Evolutionary conservation across 495 filamentous ascomycete species (phyloP).

Genomic region (Daldinia concentrica): DNA sequence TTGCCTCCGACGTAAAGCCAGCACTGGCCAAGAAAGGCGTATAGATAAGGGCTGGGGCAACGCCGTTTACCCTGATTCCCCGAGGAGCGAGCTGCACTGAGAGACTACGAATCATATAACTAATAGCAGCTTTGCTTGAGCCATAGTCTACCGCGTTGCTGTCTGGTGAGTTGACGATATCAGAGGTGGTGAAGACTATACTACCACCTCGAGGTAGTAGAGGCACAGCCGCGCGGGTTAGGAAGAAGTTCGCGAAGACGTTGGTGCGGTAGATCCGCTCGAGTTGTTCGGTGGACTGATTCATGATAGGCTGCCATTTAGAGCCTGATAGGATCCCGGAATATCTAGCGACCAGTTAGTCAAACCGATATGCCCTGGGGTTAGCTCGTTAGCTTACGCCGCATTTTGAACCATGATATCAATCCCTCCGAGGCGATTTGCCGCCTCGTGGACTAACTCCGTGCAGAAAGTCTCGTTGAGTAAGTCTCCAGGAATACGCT

Average conservation of each 20-base stretch:
- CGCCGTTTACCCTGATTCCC: not conserved
- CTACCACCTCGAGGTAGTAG: not conserved
- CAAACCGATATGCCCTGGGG: not conserved
- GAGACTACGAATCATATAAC: not conserved
- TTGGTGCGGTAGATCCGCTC: conserved; percentile 13
- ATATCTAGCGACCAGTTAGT: not conserved
- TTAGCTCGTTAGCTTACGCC: not conserved
- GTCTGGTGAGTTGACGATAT: not conserved
- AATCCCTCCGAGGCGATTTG: not conserved
- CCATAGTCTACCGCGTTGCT: not conserved
- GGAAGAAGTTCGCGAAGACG: conserved; percentile 16
- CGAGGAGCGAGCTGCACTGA: not conserved
- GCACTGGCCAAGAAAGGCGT: not conserved
- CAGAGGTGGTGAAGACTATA: not conserved
- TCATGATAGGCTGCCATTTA: not conserved
- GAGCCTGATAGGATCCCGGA: not conserved
- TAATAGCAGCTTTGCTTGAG: not conserved
- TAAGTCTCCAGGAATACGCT: not conserved
- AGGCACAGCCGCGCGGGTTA: conserved; percentile 1
- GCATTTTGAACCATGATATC: not conserved
- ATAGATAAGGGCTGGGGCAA: not conserved
- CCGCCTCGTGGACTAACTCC: not conserved
- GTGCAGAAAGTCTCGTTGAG: not conserved
- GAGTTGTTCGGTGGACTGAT: conserved; percentile 3
- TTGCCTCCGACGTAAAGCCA: not conserved